Evolutionary conservation across 768 basidiomycete species (phyloP).

Genomic region (Tricholoma matsutake): DNA sequence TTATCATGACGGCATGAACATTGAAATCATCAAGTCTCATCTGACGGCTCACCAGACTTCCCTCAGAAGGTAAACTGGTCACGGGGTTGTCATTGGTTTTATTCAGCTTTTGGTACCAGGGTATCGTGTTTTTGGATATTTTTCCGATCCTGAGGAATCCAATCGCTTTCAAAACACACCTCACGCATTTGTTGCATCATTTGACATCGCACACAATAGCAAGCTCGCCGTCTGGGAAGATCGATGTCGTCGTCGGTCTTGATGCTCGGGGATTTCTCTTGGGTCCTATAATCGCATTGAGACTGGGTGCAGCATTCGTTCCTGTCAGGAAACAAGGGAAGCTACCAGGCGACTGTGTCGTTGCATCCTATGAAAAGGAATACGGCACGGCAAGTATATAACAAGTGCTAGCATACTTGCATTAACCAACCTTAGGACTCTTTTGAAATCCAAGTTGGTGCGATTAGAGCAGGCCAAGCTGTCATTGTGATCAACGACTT

Average conservation of each 20-base stretch:
- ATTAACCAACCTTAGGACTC: conserved; percentile 53
- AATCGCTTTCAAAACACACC: conserved; percentile 82
- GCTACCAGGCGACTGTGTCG: conserved; percentile 82
- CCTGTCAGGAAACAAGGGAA: conserved; percentile 95
- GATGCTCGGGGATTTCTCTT: conserved; percentile 96
- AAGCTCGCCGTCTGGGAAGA: conserved; percentile 54
- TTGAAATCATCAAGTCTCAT: conserved; percentile 62
- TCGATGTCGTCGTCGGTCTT: conserved; percentile 92
- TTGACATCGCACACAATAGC: conserved; percentile 76
- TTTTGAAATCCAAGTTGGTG: conserved; percentile 94
- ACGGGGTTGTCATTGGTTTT: background rate
- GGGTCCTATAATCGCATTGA: conserved; percentile 87
- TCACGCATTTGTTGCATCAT: conserved; percentile 85
- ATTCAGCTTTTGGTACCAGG: conserved; percentile 40
- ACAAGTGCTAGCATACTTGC: background rate
- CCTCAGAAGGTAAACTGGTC: conserved; percentile 71
- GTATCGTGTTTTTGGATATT: conserved; percentile 90
- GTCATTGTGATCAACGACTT: conserved; percentile 93
- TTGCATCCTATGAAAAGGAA: conserved; percentile 84
- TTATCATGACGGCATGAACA: too few relatives aligned
- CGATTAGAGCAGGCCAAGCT: conserved; percentile 77
- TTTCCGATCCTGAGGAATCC: conserved; percentile 91
- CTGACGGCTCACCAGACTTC: conserved; percentile 71
- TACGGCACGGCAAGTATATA: conserved; percentile 58
- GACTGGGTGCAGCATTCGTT: conserved; percentile 92